phyloP scores from a whole-genome alignment of 1,139 yeast genomes.

The Diutina pseudorugosa region DNA sequence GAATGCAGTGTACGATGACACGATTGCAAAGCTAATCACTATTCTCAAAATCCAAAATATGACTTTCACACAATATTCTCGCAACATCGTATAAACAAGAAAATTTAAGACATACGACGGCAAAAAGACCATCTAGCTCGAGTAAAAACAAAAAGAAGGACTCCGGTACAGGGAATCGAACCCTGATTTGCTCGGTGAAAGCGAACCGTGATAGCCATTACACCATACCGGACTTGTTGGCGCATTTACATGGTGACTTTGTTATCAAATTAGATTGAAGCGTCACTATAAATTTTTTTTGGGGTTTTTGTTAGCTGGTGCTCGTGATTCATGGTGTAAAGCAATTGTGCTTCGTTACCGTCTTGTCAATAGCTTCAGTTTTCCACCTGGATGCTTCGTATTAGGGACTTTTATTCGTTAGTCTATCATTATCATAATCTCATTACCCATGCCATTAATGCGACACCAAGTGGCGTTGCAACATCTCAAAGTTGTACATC shows the following conservation, averaged over 20 bases:
- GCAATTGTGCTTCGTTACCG: no score
- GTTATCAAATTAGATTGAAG: no score
- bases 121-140: slow-evolving; percentile 7
- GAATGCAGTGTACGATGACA: no score
- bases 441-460: slow-evolving; percentile 4
- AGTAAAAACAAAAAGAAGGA: slow-evolving; percentile 17
- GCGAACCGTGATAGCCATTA: slow-evolving; percentile 37
- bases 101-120: no score
- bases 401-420: not conserved
- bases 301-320: no score
- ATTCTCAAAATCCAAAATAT: no score
- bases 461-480: slow-evolving; percentile 9
- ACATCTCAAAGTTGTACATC: slow-evolving; percentile 20
- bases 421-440: not conserved
- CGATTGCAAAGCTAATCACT: no score
- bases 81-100: slow-evolving; percentile 42
- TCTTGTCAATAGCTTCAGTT: no score
- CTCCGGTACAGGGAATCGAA: slow-evolving; percentile 64
- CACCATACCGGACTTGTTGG: slow-evolving; percentile 27
- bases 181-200: slow-evolving; percentile 60
- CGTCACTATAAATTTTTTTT: no score
- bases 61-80: no score
- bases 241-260: no score
- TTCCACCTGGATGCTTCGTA: not conserved
- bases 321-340: no score